A percentile compares a stretch with the other conserved stretches of the same genome.
These are phyloP conservation scores for Onygena corvina DNA, from an alignment of 2,329 filamentous ascomycete species.

Conservation along the genomic window DNA sequence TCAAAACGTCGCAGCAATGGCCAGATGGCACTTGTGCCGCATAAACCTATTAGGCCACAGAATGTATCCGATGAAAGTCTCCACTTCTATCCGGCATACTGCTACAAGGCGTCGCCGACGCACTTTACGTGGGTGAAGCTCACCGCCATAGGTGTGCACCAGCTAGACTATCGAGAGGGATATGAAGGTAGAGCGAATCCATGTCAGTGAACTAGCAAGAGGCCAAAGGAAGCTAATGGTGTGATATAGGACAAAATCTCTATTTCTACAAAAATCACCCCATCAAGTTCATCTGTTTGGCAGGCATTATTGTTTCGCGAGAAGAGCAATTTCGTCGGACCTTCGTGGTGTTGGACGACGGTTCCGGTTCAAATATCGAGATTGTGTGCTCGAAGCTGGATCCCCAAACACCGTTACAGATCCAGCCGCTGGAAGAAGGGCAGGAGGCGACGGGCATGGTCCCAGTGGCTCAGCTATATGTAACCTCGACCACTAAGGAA, in stretches of 20 bases:
- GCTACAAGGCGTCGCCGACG: conserved; percentile 49
- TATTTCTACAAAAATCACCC: conserved; percentile 63
- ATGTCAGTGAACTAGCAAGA: background rate
- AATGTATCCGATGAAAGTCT: background rate
- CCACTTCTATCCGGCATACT: conserved; percentile 46
- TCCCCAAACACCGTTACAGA: conserved; percentile 19
- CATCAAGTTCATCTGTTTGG: conserved; percentile 60
- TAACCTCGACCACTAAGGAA: conserved; percentile 19
- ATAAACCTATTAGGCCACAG: background rate
- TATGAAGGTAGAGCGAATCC: conserved; percentile 40
- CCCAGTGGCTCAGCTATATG: background rate
- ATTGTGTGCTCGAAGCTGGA: conserved; percentile 36
- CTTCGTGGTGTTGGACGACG: conserved; percentile 48
- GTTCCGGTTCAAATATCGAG: conserved; percentile 48
- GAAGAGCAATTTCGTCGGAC: conserved; percentile 43
- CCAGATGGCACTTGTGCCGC: background rate
- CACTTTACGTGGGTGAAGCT: conserved; percentile 53
- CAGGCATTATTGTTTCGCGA: conserved; percentile 55
- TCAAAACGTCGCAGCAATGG: background rate
- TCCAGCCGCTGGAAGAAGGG: conserved; percentile 16
- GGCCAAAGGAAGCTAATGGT: background rate
- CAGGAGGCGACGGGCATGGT: background rate
- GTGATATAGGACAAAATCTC: conserved; percentile 39
- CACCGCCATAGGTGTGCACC: conserved; percentile 44
- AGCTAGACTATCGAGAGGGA: conserved; percentile 35